Conservation (phyloP, 1,139 yeast genomes). For the Pneumocystis carinii region DNA sequence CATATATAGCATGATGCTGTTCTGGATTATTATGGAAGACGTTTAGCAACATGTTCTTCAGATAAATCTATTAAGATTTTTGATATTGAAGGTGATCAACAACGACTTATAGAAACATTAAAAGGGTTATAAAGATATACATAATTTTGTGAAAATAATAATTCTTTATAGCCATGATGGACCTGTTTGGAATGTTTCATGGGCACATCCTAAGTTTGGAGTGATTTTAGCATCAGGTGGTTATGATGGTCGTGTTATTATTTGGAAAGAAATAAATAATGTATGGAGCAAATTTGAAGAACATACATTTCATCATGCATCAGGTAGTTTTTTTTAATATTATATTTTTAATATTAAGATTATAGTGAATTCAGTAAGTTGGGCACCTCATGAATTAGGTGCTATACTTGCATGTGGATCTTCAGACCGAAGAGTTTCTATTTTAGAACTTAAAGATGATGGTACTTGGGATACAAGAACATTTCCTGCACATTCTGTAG, state of each 20-base stretch:
- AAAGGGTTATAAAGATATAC: conserved; percentile 28
- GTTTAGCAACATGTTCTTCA: conserved; percentile 88
- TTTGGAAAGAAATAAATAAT: conserved; percentile 89
- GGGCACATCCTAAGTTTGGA: conserved; percentile 99
- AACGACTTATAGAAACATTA: conserved; percentile 65
- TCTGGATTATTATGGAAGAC: conserved; percentile 85
- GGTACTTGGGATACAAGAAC: conserved; percentile 57
- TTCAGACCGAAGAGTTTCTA: conserved; percentile 82
- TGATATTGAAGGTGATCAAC: conserved; percentile 75
- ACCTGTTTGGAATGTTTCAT: conserved; percentile 96
- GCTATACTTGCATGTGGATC: conserved; percentile 83
- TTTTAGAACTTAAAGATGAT: conserved; percentile 81
- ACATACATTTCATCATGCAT: conserved; percentile 79
- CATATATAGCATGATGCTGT: conserved; percentile 66
- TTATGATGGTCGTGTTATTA: conserved; percentile 82
- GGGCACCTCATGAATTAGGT: conserved; percentile 90
- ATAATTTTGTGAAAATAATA: conserved; percentile 13
- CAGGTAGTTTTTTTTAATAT: conserved; percentile 20
- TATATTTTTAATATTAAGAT: not conserved
- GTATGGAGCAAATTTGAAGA: conserved; percentile 75
- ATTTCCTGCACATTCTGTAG: conserved; percentile 77
- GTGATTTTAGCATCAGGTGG: conserved; percentile 87
- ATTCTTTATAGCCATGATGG: conserved; percentile 53
- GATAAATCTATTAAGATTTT: conserved; percentile 88
- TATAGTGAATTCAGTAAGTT: conserved; percentile 67